These are phyloP conservation scores for Suhomyces canberraensis DNA, from an alignment of 805 yeast species.

Conservation along the genomic window DNA sequence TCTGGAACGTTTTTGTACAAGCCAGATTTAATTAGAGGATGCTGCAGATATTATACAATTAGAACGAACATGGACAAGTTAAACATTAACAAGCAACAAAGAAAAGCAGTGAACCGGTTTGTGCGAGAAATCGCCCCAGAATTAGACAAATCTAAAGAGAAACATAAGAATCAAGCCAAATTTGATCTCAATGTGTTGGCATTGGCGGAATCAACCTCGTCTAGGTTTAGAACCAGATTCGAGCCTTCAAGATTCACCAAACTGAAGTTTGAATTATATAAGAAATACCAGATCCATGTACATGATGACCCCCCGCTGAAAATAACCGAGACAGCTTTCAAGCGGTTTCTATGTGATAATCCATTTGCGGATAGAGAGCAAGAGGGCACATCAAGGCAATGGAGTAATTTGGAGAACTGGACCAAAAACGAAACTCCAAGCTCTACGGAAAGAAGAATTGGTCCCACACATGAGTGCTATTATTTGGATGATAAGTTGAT, in stretches of 20 bases:
- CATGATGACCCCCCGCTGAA: slow-evolving; percentile 60
- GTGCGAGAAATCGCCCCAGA: slow-evolving; percentile 31
- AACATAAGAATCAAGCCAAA: slow-evolving; percentile 9
- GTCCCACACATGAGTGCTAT: slow-evolving; percentile 79
- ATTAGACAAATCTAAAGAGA: slow-evolving; percentile 5
- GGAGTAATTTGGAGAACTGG: slow-evolving; percentile 46
- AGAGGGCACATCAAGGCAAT: slow-evolving; percentile 25
- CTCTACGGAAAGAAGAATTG: slow-evolving; percentile 32
- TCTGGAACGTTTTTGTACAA: slow-evolving; percentile 66
- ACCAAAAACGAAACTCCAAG: slow-evolving; percentile 12
- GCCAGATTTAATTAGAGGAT: slow-evolving; percentile 66
- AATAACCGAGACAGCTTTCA: slow-evolving; percentile 47
- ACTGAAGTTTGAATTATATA: slow-evolving; percentile 62
- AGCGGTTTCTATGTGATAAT: slow-evolving; percentile 62
- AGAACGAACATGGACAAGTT: slow-evolving; percentile 52
- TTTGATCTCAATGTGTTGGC: slow-evolving; percentile 31
- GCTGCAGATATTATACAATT: slow-evolving; percentile 80
- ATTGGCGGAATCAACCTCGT: slow-evolving; percentile 37
- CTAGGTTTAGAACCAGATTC: slow-evolving; percentile 41
- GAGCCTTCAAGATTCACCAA: slow-evolving; percentile 50
- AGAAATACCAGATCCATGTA: slow-evolving; percentile 64
- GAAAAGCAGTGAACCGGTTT: slow-evolving; percentile 63
- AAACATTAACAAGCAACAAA: slow-evolving; percentile 59
- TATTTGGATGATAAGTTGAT: slow-evolving; percentile 59
- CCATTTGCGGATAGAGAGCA: slow-evolving; percentile 48